phyloP scores from a whole-genome alignment of 1,284 basidiomycete genomes.

The Thecaphora frezii region DNA sequence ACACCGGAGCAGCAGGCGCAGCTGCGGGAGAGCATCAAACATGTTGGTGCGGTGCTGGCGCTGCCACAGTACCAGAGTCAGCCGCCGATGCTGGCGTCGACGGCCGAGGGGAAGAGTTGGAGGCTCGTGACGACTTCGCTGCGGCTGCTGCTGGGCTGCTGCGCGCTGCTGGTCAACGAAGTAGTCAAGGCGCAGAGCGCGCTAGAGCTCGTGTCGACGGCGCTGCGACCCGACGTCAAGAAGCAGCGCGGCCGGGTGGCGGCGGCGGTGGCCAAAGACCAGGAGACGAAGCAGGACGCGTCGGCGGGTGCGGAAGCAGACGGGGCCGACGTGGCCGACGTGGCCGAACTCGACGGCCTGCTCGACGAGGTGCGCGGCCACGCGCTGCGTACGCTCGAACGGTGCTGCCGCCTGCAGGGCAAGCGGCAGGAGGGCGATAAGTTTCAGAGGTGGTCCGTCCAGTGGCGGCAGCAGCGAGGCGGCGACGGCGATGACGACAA shows the following conservation, averaged over 20 bases:
- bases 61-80: slow-evolving; percentile 5
- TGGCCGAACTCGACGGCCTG: background rate
- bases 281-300: no score
- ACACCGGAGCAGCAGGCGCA: slow-evolving; percentile 18
- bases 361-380: slow-evolving; percentile 14
- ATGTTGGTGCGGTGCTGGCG: slow-evolving; percentile 22
- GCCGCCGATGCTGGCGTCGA: background rate
- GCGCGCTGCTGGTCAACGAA: slow-evolving; percentile 13
- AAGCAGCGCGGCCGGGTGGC: slow-evolving; percentile 2
- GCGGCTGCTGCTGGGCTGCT: slow-evolving; percentile 16
- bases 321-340: background rate
- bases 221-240: slow-evolving; percentile 9
- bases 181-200: slow-evolving; percentile 22
- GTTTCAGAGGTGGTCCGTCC: slow-evolving; percentile 22
- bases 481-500: no score
- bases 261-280: background rate
- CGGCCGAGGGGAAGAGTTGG: background rate
- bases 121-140: slow-evolving; percentile 9
- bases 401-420: slow-evolving; percentile 17
- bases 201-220: slow-evolving; percentile 22
- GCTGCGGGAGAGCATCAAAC: slow-evolving; percentile 12
- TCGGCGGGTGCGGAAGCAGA: background rate
- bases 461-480: slow-evolving; percentile 19
- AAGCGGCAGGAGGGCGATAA: slow-evolving; percentile 22
- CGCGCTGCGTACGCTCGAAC: slow-evolving; percentile 17